Base-by-base conservation (phyloP, 2,329 filamentous ascomycete genomes). In the Trichoderma oligosporum region DNA sequence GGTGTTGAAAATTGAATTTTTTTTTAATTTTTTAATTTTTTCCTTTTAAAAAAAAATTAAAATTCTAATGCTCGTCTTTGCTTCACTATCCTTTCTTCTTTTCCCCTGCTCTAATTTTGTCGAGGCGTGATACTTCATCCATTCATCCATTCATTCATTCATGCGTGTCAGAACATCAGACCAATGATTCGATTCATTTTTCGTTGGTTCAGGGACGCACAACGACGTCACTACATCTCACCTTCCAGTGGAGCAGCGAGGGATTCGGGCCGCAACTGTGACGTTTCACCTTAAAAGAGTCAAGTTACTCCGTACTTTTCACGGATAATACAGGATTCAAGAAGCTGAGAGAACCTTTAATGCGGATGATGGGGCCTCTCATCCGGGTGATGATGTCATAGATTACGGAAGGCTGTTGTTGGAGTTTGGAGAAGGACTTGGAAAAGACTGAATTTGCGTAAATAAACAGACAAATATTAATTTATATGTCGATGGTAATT, bases 201-300 rank as follows among this genome's bases (percentile, higher is more conserved):
- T n/a, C 18, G 18, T 20, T 33, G 12, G 25, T 33, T 35, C 27
- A 27, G 8, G 18, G 53, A 41, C 14, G 53, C 53, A 47, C 42
- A 31, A 48, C 45, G 53, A 49, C 53, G 53, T 49, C 51, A 54
- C 51, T 27, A 39, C 48, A 25, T 44, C 11, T 12, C 18, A 20
- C 20, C 39, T 44, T 7, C 22, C 29, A 4, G 22, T 16, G 38
- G 41, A 45, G 51, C 51, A 36, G 22, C 20, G 16, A 18, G 51
- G 39, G 39, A n/a, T 24, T 4, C 51, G 51, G 51, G 39, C 51
- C 51, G 39, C 31, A 35, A n/a, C 22, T 45, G 39, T 25, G 51
- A 35, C 51, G 51, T 54, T 54, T 54, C 51, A 45, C n/a, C 27
- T 27, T 45, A 45, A 25, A 27, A 25, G 48, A n/a, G n/a, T n/a